Percentiles rank a stretch among this genome's conserved stretches.
Conservation (phyloP, 441 rosid species). For the Erysimum cheiri region DNA sequence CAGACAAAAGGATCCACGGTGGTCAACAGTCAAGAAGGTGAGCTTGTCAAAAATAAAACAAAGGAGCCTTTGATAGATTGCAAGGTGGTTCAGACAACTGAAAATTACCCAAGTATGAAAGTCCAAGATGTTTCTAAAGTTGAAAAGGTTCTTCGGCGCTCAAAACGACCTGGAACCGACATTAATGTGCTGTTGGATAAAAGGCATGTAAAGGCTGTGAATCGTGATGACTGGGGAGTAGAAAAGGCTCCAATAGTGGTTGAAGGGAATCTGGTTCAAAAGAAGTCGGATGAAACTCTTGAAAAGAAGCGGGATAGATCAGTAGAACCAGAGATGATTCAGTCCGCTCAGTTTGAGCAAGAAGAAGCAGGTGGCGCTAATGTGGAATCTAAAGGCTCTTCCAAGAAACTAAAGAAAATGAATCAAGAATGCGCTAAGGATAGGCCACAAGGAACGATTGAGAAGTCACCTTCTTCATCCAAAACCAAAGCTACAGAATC, state of each 20-base stretch:
- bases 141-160: slow-evolving; percentile 18
- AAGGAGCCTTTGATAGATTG: slow-evolving; percentile 15
- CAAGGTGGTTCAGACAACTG: slow-evolving; percentile 2
- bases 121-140: slow-evolving; percentile 8
- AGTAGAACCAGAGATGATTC: neutral
- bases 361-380: slow-evolving; percentile 33
- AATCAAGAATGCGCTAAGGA: slow-evolving; percentile 2
- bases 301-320: no score
- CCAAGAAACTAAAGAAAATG: slow-evolving; percentile 22
- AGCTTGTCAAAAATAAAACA: neutral
- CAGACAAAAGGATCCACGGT: slow-evolving; percentile 18
- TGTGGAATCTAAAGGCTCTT: slow-evolving; percentile 14
- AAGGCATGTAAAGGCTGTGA: neutral
- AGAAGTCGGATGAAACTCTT: no score
- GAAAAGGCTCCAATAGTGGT: slow-evolving; percentile 27
- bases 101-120: neutral
- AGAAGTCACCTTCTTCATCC: slow-evolving; percentile 10
- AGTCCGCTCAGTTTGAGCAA: slow-evolving; percentile 26
- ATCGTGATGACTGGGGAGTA: neutral
- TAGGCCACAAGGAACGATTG: slow-evolving; percentile 1
- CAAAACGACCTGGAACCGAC: neutral
- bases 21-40: neutral
- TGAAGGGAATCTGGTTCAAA: slow-evolving; percentile 20
- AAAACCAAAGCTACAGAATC: slow-evolving; percentile 16
- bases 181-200: slow-evolving; percentile 9